A percentile compares a stretch with the other conserved stretches of the same genome.
Conservation (phyloP, 176 grass and related monocot genomes). For the Urochloa ruziziensis region DNA sequence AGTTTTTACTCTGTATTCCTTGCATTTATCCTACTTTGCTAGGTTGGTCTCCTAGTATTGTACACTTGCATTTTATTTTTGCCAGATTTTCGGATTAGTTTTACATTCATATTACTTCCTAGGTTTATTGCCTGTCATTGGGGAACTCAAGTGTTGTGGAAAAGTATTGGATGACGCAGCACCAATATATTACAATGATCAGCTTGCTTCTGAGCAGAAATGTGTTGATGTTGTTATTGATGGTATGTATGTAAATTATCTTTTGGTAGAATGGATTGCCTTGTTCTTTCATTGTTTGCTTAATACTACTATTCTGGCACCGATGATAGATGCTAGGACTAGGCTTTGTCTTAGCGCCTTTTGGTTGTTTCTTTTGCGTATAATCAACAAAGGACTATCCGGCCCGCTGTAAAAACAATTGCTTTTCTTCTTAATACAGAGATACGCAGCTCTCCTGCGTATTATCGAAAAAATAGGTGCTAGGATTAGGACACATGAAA, state of each 20-base stretch:
- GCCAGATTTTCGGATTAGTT: background rate
- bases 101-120: conserved; percentile 7
- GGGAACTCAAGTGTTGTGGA: conserved; percentile 55
- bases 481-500: conserved; percentile 6
- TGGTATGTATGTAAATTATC: conserved; percentile 45
- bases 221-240: conserved; percentile 64
- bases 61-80: background rate
- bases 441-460: too few species aligned
- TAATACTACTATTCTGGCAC: conserved; percentile 15
- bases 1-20: background rate
- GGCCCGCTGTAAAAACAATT: too few species aligned
- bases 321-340: background rate
- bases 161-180: conserved; percentile 48
- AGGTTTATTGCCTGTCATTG: conserved; percentile 87
- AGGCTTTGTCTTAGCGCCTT: too few species aligned
- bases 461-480: too few species aligned
- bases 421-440: too few species aligned
- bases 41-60: conserved; percentile 41
- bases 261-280: background rate
- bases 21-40: conserved; percentile 26
- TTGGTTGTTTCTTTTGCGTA: too few species aligned
- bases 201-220: conserved; percentile 53
- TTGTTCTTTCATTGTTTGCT: conserved; percentile 10
- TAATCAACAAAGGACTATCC: too few species aligned
- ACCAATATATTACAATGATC: conserved; percentile 50